Evolutionary conservation across 208 protist genomes (phyloP), one percentile per base, ranked within the genome.

Genomic region (Leishmania braziliensis): DNA sequence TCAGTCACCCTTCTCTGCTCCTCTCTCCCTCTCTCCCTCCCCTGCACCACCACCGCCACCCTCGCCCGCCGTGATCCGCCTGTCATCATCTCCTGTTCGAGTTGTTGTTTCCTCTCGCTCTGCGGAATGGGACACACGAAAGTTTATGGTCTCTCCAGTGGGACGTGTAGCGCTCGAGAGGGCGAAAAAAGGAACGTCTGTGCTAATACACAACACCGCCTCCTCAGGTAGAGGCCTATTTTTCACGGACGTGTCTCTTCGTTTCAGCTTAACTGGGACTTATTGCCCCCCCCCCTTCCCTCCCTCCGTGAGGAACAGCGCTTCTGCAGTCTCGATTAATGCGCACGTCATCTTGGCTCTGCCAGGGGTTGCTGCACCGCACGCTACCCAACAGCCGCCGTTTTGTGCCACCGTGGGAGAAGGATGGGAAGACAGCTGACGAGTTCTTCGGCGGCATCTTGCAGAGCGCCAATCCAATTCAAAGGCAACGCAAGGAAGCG

Each of bases 371-470:
- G 36, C 54, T 84, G 60, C 60, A 54, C 51, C 58, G 60, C 48
- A 56, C 78, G 10, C 12, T 29, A 18, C 50, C 29, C 26, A 36
- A 51, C 16, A 62, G 36, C 1, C 88, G 90, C 46, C 95, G 95
- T 48, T 98, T 98, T 83, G 81, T 96, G 12, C 93, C 95, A 23
- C 95, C 95, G 39, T 98, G 95, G 93, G 95, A 96, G 77, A 81
- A 80, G 26, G 92, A 95, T 50, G 93, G 93, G 9, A 96, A 95
- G 84, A 88, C 91, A 29, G 91, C 90, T 9, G 93, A 95, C 16
- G 92, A 92, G 39, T 96, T 96, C 79, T 97, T 97, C 69, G 84
- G 81, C 23, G 93, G 93, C 20, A 71, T 98, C 16, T 79, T 93
- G 81, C 83, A 88, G 78, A 91, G 87, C 79, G 14, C 51, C n/a